phyloP scores from a whole-genome alignment of 257 asterid species.

The Scutellaria galericulata region DNA sequence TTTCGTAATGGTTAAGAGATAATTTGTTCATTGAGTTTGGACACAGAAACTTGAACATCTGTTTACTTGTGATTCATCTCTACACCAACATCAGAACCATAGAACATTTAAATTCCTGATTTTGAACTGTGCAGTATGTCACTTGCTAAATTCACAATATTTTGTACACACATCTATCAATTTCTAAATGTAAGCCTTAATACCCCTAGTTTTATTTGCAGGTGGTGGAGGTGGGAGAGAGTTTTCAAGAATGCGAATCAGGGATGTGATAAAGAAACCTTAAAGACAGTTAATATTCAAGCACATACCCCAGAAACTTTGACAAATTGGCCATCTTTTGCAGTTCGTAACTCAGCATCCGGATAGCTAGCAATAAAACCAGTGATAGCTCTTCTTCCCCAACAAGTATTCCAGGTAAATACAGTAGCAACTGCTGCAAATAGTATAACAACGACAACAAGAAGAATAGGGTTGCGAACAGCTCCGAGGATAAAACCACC shows the following conservation, averaged over 20 bases:
- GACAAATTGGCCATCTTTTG: constrained; percentile 61
- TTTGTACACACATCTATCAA: background rate
- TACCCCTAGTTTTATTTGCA: background rate
- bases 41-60: background rate
- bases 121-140: background rate
- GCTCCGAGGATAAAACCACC: constrained; percentile 78
- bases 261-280: constrained; percentile 17
- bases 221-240: background rate
- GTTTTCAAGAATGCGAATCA: background rate
- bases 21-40: background rate
- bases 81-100: background rate
- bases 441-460: constrained; percentile 59
- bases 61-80: too few species aligned
- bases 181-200: background rate
- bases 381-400: constrained; percentile 70
- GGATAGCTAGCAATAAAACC: constrained; percentile 58
- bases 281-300: background rate
- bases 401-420: constrained; percentile 66
- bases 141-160: background rate
- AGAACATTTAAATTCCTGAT: background rate
- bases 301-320: constrained; percentile 65
- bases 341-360: constrained; percentile 59
- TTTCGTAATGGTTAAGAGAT: background rate
- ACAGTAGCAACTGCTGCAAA: constrained; percentile 62
- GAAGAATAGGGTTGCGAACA: constrained; percentile 67